Conservation (phyloP, 2,329 filamentous ascomycete species). For the Niveomyces coronatus region DNA sequence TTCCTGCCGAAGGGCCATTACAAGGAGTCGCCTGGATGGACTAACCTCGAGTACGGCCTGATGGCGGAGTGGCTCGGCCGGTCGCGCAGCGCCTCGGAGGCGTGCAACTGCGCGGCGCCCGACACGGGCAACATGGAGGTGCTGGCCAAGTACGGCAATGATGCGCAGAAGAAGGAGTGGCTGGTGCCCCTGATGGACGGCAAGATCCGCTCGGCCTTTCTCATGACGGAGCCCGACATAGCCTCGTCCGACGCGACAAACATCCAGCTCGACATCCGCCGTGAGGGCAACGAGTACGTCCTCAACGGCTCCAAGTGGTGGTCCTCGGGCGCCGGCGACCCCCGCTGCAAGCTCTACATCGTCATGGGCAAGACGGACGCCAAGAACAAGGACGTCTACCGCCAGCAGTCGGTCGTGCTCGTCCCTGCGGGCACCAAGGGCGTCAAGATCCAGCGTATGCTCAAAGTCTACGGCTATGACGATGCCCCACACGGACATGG, state of each 20-base stretch:
- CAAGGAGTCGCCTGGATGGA: constrained; percentile 87
- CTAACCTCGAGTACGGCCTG: constrained; percentile 90
- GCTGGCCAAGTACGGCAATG: constrained; percentile 80
- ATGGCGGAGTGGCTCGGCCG: constrained; percentile 96
- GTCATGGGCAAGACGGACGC: constrained; percentile 92
- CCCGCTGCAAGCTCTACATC: constrained; percentile 84
- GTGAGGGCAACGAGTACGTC: constrained; percentile 80
- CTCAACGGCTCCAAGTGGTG: constrained; percentile 99
- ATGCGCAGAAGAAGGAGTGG: constrained; percentile 77
- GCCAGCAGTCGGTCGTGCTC: constrained; percentile 86
- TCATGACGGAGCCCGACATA: constrained; percentile 88
- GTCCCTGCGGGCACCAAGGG: constrained; percentile 74
- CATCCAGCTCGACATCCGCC: constrained; percentile 72
- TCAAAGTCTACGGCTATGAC: constrained; percentile 90
- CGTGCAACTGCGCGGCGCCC: constrained; percentile 81
- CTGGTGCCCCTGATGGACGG: constrained; percentile 71
- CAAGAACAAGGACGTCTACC: constrained; percentile 65
- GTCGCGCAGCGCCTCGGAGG: constrained; percentile 72
- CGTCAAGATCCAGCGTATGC: constrained; percentile 87
- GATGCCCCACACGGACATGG: constrained; percentile 98
- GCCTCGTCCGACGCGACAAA: constrained; percentile 90
- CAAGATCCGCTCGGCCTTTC: constrained; percentile 77
- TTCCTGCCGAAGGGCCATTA: constrained; percentile 94
- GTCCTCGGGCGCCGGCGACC: constrained; percentile 91
- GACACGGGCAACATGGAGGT: constrained; percentile 97